Conservation (phyloP, 768 basidiomycete species). For the Boletus sensibilis region DNA sequence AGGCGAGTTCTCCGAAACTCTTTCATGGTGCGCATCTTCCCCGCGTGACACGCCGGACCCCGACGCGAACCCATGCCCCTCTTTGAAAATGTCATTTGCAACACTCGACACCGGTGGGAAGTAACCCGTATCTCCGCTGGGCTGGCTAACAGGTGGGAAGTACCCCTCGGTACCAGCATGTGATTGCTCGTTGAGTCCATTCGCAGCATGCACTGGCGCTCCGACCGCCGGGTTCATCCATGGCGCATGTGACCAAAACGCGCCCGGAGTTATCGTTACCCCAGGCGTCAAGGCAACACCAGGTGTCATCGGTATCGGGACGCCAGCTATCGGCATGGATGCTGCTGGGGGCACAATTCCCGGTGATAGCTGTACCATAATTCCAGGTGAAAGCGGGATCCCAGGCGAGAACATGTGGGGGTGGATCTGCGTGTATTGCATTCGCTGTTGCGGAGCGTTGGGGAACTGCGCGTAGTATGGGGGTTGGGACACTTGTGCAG, state of each 20-base stretch:
- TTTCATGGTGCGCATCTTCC: neutral
- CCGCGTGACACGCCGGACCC: neutral
- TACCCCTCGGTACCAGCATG: constrained; percentile 34
- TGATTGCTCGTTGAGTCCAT: constrained; percentile 14
- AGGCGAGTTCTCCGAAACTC: constrained; percentile 5
- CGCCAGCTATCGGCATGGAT: constrained; percentile 23
- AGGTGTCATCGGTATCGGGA: constrained; percentile 28
- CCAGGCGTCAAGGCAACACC: constrained; percentile 51
- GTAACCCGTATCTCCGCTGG: constrained; percentile 34
- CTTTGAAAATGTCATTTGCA: constrained; percentile 39
- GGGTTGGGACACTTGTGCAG: constrained; percentile 6
- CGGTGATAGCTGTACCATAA: constrained; percentile 28
- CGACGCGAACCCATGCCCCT: constrained; percentile 7
- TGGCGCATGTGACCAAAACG: constrained; percentile 64
- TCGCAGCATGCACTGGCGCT: constrained; percentile 46
- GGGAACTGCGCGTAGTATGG: constrained; percentile 13
- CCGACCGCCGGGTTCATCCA: constrained; percentile 62
- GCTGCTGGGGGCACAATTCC: constrained; percentile 20
- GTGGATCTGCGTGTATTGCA: constrained; percentile 26
- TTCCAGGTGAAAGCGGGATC: constrained; percentile 33
- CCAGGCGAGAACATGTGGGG: constrained; percentile 32
- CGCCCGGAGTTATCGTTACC: constrained; percentile 68
- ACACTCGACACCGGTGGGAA: constrained; percentile 42
- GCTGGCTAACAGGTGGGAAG: constrained; percentile 40
- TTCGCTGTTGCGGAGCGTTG: constrained; percentile 16